Conservation (phyloP, 177 flowering plant genomes). For the Telopea speciosissima region DNA sequence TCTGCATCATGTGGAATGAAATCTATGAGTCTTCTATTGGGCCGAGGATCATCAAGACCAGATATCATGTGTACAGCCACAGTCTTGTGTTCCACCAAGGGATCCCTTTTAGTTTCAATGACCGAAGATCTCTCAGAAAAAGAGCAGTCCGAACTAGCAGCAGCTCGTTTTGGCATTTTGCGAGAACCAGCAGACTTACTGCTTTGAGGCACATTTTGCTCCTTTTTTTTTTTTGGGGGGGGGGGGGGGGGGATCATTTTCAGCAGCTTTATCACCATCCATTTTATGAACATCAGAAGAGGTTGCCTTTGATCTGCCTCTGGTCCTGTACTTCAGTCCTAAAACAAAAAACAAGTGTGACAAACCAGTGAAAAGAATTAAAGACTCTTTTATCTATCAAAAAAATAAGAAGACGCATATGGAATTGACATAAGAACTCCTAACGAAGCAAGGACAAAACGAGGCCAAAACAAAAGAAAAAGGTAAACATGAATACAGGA, state of each 20-base stretch:
- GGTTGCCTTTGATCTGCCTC: slow-evolving; percentile 14
- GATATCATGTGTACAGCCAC: slow-evolving; percentile 54
- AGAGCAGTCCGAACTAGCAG: slow-evolving; percentile 51
- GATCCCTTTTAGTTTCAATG: no score
- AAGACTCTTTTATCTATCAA: no score
- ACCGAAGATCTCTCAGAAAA: slow-evolving; percentile 38
- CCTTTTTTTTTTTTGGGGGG: no score
- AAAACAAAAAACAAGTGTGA: no score
- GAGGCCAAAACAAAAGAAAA: no score
- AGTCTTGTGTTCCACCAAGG: no score
- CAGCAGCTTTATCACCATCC: slow-evolving; percentile 6
- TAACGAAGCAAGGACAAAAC: no score
- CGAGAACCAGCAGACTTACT: slow-evolving; percentile 25
- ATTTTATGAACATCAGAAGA: slow-evolving; percentile 11
- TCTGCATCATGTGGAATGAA: slow-evolving; percentile 27
- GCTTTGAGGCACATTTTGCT: slow-evolving; percentile 20
- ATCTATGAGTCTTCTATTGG: slow-evolving; percentile 64
- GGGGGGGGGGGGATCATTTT: slow-evolving; percentile 1
- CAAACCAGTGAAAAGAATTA: no score
- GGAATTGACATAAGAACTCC: no score
- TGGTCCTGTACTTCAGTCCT: slow-evolving; percentile 8
- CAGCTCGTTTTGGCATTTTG: slow-evolving; percentile 71
- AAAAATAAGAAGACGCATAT: no score
- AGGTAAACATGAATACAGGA: no score
- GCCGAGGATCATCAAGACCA: slow-evolving; percentile 38